Percentiles rank a stretch among this genome's conserved stretches.
Conservation (phyloP, 2,329 filamentous ascomycete genomes). For the Phialophora verrucosa region DNA sequence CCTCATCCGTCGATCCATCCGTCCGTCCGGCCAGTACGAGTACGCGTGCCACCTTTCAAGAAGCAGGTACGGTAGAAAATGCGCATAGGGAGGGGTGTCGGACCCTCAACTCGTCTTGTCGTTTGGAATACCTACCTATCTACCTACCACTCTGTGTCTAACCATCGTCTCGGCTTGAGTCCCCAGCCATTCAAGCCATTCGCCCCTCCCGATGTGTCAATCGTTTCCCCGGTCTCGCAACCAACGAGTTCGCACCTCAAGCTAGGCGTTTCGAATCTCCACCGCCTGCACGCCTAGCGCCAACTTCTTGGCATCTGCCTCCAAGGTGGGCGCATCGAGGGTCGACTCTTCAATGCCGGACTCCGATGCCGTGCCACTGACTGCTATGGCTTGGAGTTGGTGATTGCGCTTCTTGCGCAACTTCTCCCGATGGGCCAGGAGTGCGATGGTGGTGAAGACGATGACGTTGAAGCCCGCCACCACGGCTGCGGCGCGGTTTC, state of each 20-base stretch:
- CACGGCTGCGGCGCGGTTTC: slow-evolving; percentile 29
- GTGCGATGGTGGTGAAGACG: slow-evolving; percentile 20
- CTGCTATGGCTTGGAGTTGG: slow-evolving; percentile 9
- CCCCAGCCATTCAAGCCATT: not conserved
- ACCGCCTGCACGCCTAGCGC: slow-evolving; percentile 10
- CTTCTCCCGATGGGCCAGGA: slow-evolving; percentile 27
- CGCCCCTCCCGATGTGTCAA: not conserved
- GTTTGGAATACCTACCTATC: no score
- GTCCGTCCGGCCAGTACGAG: no score
- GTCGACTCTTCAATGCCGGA: not conserved
- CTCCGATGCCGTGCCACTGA: not conserved
- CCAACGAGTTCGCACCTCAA: slow-evolving; percentile 36
- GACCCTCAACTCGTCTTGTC: no score
- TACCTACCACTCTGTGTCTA: no score
- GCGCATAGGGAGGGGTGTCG: no score
- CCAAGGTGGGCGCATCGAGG: not conserved
- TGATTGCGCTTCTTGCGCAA: slow-evolving; percentile 20
- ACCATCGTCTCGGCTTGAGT: no score
- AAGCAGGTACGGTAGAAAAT: no score
- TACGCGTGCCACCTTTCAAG: no score
- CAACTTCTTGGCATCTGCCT: slow-evolving; percentile 1
- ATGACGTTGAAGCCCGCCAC: slow-evolving; percentile 28
- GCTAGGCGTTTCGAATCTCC: slow-evolving; percentile 10
- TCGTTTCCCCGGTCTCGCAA: not conserved
- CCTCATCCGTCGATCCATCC: no score